phyloP scores from a whole-genome alignment of 2,329 filamentous ascomycete species.

The Sporothrix phasma region DNA sequence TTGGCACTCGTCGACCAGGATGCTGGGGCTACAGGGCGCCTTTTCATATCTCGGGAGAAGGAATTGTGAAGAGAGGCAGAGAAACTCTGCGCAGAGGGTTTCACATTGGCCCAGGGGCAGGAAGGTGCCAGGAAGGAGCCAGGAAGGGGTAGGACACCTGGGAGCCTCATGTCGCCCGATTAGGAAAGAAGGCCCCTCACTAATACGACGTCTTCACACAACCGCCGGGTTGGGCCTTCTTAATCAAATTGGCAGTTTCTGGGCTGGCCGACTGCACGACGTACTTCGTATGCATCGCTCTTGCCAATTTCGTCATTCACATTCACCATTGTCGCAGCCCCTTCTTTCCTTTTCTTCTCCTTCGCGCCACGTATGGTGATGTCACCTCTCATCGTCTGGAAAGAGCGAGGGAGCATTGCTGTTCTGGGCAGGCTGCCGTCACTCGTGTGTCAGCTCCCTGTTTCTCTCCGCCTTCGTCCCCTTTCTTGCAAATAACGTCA shows the following conservation, averaged over 20 bases:
- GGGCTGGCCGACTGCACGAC: no score
- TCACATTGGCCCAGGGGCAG: not conserved
- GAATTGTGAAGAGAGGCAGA: no score
- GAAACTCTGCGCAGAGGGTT: not conserved
- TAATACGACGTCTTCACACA: conserved; percentile 6
- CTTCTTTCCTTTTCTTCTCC: not conserved
- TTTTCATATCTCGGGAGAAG: no score
- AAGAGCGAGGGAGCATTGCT: not conserved
- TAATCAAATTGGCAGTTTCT: not conserved
- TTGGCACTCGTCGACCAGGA: not conserved
- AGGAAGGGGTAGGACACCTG: not conserved
- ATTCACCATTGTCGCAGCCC: not conserved
- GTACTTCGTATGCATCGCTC: not conserved
- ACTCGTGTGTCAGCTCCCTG: not conserved
- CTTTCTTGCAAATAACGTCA: not conserved
- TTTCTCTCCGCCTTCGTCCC: not conserved
- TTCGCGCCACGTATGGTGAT: no score
- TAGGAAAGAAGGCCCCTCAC: conserved; percentile 1
- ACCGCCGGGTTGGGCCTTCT: not conserved
- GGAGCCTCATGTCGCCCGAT: conserved; percentile 3
- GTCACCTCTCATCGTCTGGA: not conserved
- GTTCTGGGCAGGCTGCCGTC: not conserved
- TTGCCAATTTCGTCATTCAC: not conserved
- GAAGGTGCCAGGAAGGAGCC: no score
- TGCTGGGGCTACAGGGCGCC: not conserved